Conservation (phyloP, 345 rosid species). For the Noccaea caerulescens region DNA sequence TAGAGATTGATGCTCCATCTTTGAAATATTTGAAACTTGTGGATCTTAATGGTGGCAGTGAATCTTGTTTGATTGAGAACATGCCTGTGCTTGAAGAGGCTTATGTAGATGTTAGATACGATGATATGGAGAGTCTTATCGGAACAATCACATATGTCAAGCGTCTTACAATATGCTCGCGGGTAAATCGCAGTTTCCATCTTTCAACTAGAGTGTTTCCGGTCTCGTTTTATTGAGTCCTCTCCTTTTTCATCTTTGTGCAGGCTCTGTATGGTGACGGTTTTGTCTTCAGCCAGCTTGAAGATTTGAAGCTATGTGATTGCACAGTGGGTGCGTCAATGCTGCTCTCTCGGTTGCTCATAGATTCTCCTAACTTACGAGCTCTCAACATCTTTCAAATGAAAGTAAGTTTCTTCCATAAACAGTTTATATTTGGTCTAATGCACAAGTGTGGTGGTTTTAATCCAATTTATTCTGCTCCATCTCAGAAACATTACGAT, state of each 20-base stretch:
- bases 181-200: not conserved
- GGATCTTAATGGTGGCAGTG: not conserved
- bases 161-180: not conserved
- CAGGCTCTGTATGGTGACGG: not conserved
- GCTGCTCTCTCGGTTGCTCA: not conserved
- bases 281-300: conserved; percentile 16
- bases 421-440: not conserved
- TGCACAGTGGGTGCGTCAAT: not conserved
- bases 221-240: not conserved
- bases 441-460: not conserved
- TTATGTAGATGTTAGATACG: not conserved
- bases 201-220: not conserved
- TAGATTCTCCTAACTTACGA: conserved; percentile 22
- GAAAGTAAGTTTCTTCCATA: no score
- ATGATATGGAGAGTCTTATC: not conserved
- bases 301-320: conserved; percentile 3
- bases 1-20: conserved; percentile 17
- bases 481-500: not conserved
- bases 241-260: not conserved
- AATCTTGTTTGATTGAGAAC: not conserved
- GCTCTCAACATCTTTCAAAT: not conserved
- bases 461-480: not conserved
- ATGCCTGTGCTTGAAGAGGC: conserved; percentile 17
- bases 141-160: conserved; percentile 11
- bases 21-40: not conserved